These are phyloP conservation scores for Albophoma yamanashiensis DNA, from an alignment of 2,329 filamentous ascomycete species.

Conservation along the genomic window DNA sequence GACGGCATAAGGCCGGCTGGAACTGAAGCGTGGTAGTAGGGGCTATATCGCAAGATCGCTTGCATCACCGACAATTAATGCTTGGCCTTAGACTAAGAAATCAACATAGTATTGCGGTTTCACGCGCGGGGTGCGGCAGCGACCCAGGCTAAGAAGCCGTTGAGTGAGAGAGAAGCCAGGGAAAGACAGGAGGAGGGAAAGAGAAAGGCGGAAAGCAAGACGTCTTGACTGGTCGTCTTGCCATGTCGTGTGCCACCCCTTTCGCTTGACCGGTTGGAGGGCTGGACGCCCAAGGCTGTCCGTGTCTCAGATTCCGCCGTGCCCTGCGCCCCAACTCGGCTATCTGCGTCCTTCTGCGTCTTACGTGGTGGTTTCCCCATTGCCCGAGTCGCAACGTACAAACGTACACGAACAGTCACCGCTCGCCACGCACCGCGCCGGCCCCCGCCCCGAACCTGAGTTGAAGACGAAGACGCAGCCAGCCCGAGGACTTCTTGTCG, in stretches of 20 bases:
- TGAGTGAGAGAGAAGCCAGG: neutral
- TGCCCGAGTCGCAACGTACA: neutral
- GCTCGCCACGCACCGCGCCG: neutral
- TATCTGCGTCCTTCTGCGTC: neutral
- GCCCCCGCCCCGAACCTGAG: neutral
- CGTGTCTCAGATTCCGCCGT: neutral
- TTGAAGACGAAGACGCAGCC: neutral
- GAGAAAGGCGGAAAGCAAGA: neutral
- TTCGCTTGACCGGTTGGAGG: neutral
- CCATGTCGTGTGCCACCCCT: neutral
- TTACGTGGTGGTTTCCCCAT: no score
- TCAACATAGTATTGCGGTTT: neutral
- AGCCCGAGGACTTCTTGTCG: neutral
- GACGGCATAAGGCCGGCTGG: neutral
- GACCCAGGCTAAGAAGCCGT: neutral
- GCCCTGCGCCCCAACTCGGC: neutral
- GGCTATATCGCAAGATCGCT: neutral
- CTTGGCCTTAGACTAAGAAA: neutral
- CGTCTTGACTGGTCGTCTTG: neutral
- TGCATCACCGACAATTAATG: neutral
- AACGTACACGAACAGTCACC: neutral
- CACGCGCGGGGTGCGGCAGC: neutral
- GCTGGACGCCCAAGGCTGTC: neutral
- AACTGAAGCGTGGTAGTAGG: neutral
- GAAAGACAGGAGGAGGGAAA: neutral